phyloP scores from a whole-genome alignment of 805 yeast species.

The Candida morakotiae region DNA sequence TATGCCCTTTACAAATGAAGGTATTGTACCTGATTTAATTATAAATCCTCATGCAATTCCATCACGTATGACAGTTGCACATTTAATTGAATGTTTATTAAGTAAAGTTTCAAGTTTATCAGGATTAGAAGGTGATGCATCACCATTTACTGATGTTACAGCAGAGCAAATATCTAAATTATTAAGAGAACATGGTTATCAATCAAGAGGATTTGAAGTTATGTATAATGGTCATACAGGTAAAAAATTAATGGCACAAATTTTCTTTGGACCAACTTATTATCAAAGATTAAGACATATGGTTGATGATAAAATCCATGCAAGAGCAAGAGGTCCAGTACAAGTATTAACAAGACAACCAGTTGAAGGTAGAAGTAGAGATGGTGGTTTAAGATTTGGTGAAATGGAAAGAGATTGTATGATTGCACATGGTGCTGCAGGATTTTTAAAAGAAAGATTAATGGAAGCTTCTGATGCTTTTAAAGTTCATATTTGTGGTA shows the following conservation, averaged over 20 bases:
- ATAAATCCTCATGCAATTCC: constrained; percentile 99
- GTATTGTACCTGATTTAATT: constrained; percentile 94
- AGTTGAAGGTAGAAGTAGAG: constrained; percentile 98
- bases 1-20: constrained; percentile 96
- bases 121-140: constrained; percentile 98
- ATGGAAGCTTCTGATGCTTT: constrained; percentile 99
- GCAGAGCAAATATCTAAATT: constrained; percentile 94
- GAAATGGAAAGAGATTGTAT: constrained; percentile 99
- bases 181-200: constrained; percentile 93
- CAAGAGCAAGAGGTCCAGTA: constrained; percentile 98
- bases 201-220: constrained; percentile 96
- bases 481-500: constrained; percentile 96
- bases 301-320: constrained; percentile 99
- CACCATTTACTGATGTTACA: constrained; percentile 97
- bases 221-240: constrained; percentile 99
- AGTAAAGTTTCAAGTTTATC: constrained; percentile 92
- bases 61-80: constrained; percentile 99
- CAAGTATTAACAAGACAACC: constrained; percentile 98
- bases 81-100: constrained; percentile 94
- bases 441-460: constrained; percentile 93
- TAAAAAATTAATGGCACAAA: constrained; percentile 95
- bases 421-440: constrained; percentile 99
- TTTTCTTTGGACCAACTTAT: constrained; percentile 99
- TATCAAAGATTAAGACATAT: constrained; percentile 98
- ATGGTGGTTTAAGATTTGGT: constrained; percentile 98